Percentiles rank a stretch among this genome's conserved stretches.
Evolutionary conservation across 164 flowering plant genomes (phyloP).

Genomic region (Chloranthus sessilifolius): DNA sequence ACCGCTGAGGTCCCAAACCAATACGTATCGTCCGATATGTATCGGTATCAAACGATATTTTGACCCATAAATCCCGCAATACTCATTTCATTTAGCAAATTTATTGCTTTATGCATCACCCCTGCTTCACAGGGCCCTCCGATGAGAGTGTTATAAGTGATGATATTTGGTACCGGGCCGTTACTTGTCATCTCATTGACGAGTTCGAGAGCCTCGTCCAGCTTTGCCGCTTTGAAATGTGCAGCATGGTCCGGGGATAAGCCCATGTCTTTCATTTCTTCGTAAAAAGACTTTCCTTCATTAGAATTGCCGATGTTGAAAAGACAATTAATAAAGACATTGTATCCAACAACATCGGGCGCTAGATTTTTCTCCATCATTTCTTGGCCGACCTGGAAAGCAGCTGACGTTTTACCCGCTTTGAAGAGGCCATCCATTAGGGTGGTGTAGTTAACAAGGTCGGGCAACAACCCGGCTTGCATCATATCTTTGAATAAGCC

Average conservation of each 20-base stretch:
- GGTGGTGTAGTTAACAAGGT: constrained; percentile 73
- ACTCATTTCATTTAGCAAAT: constrained; percentile 54
- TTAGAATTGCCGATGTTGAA: constrained; percentile 39
- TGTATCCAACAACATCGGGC: constrained; percentile 68
- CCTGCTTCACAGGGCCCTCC: constrained; percentile 53
- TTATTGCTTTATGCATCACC: constrained; percentile 38
- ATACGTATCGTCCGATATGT: too few relatives aligned
- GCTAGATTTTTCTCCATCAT: constrained; percentile 46
- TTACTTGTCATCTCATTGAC: constrained; percentile 58
- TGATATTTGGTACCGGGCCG: constrained; percentile 43
- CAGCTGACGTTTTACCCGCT: constrained; percentile 58
- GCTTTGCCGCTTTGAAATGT: constrained; percentile 50
- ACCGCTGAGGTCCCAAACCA: too few relatives aligned
- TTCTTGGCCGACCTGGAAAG: constrained; percentile 54
- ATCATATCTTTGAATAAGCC: constrained; percentile 36
- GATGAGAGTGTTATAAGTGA: constrained; percentile 52
- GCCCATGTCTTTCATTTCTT: constrained; percentile 47
- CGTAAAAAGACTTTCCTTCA: constrained; percentile 44
- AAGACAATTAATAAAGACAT: constrained; percentile 73
- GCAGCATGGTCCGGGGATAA: constrained; percentile 54
- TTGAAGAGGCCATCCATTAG: constrained; percentile 82
- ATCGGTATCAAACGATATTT: too few relatives aligned
- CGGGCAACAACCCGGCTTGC: constrained; percentile 59
- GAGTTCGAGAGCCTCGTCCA: constrained; percentile 44
- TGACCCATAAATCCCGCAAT: constrained; percentile 30